phyloP scores from a whole-genome alignment of 73 alveolate genomes.

The Uronychia binucleata region DNA sequence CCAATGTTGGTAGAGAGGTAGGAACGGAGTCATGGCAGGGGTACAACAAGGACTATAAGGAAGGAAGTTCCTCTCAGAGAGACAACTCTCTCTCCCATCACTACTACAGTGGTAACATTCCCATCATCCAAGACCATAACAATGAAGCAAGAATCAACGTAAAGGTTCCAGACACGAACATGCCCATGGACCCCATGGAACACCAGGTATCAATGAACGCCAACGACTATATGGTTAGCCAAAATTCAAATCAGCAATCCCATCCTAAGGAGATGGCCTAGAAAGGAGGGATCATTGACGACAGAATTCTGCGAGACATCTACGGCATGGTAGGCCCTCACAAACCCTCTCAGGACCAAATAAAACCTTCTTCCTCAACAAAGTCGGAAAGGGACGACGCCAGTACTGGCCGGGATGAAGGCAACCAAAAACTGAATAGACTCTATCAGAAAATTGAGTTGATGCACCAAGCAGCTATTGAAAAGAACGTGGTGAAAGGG shows the following conservation, averaged over 20 bases:
- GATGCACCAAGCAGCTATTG: background rate
- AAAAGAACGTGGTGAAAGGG: background rate
- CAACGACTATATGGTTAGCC: background rate
- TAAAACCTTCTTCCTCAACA: background rate
- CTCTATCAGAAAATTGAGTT: background rate
- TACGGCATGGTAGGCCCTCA: too few species aligned
- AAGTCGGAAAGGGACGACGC: background rate
- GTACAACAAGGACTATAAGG: background rate
- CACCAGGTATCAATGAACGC: background rate
- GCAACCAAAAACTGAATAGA: background rate
- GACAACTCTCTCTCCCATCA: background rate
- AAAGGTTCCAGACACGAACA: background rate
- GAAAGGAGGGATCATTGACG: background rate
- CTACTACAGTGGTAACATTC: background rate
- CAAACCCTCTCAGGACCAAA: too few species aligned
- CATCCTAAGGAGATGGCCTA: background rate
- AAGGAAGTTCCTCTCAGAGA: background rate
- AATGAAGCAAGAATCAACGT: background rate
- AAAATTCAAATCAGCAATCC: background rate
- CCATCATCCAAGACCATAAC: background rate
- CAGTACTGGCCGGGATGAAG: background rate
- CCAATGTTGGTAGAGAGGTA: background rate
- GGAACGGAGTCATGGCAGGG: background rate
- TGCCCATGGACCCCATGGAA: background rate
- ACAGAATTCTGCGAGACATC: background rate